These are phyloP conservation scores for Pseudogymnoascus sp. DNA, from an alignment of 2,329 filamentous ascomycete species.

Conservation along the genomic window DNA sequence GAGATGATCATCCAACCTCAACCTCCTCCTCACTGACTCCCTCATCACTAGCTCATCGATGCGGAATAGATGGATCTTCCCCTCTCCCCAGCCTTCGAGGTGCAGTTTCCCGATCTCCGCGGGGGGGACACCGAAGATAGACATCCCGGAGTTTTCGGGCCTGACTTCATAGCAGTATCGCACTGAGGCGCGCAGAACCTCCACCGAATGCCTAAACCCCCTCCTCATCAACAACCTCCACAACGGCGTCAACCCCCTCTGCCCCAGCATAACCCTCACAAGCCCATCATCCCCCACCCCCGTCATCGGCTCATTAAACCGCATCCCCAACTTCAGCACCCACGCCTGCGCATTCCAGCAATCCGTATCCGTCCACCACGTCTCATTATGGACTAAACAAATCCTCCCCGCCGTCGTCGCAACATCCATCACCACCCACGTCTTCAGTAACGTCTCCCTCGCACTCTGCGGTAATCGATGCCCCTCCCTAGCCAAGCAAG, in stretches of 20 bases:
- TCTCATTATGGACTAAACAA: constrained; percentile 41
- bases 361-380: constrained; percentile 50
- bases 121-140: constrained; percentile 43
- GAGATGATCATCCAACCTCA: constrained; percentile 46
- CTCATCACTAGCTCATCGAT: constrained; percentile 50
- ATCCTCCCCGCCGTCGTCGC: constrained; percentile 47
- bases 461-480: constrained; percentile 45
- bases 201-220: constrained; percentile 35
- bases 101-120: constrained; percentile 43
- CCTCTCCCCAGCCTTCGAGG: constrained; percentile 48
- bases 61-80: constrained; percentile 37
- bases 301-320: constrained; percentile 54
- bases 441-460: constrained; percentile 45
- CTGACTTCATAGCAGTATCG: constrained; percentile 42
- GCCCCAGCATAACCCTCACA: constrained; percentile 50
- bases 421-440: constrained; percentile 67
- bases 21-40: constrained; percentile 44
- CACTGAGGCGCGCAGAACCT: constrained; percentile 48
- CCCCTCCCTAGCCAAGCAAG: constrained; percentile 47
- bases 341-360: constrained; percentile 56
- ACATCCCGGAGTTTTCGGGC: constrained; percentile 16
- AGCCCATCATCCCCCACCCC: constrained; percentile 43
- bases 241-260: constrained; percentile 46
- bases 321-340: constrained; percentile 63
- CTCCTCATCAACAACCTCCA: constrained; percentile 52